Conservation (phyloP, 495 filamentous ascomycete species). For the Penicillium cinerascens region DNA sequence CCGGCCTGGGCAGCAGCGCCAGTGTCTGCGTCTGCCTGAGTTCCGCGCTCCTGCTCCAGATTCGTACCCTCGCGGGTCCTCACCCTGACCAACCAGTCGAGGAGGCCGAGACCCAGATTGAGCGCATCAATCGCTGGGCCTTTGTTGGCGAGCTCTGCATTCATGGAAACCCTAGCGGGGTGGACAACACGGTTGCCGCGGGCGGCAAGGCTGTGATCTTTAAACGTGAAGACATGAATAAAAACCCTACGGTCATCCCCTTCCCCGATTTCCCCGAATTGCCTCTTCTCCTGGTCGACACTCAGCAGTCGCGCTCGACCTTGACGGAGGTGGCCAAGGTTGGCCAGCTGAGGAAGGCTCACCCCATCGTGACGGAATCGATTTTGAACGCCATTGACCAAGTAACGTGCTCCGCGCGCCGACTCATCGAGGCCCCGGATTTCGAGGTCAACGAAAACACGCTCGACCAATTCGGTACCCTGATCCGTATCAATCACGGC, state of each 20-base stretch:
- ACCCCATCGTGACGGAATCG: slow-evolving; percentile 67
- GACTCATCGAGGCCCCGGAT: slow-evolving; percentile 61
- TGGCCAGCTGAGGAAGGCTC: slow-evolving; percentile 59
- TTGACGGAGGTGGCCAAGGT: slow-evolving; percentile 84
- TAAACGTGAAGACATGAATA: slow-evolving; percentile 70
- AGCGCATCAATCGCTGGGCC: slow-evolving; percentile 95
- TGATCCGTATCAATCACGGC: slow-evolving; percentile 91
- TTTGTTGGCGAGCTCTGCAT: slow-evolving; percentile 97
- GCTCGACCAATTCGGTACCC: slow-evolving; percentile 69
- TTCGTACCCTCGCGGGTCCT: slow-evolving; percentile 79
- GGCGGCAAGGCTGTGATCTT: slow-evolving; percentile 92
- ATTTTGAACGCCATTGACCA: slow-evolving; percentile 82
- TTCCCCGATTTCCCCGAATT: slow-evolving; percentile 85
- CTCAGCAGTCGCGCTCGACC: slow-evolving; percentile 77
- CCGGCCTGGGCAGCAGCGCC: slow-evolving; percentile 88
- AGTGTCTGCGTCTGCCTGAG: slow-evolving; percentile 90
- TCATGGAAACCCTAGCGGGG: slow-evolving; percentile 91
- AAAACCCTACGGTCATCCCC: slow-evolving; percentile 72
- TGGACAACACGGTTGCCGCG: slow-evolving; percentile 95
- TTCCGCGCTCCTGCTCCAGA: slow-evolving; percentile 81
- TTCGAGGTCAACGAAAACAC: slow-evolving; percentile 57
- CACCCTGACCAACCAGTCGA: slow-evolving; percentile 80
- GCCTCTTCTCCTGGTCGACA: slow-evolving; percentile 86
- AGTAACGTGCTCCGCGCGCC: slow-evolving; percentile 69
- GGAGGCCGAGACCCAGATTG: slow-evolving; percentile 79